Evolutionary conservation across 805 yeast species (phyloP), one percentile per base, ranked within the genome.

Genomic region (Candida nanaspora): DNA sequence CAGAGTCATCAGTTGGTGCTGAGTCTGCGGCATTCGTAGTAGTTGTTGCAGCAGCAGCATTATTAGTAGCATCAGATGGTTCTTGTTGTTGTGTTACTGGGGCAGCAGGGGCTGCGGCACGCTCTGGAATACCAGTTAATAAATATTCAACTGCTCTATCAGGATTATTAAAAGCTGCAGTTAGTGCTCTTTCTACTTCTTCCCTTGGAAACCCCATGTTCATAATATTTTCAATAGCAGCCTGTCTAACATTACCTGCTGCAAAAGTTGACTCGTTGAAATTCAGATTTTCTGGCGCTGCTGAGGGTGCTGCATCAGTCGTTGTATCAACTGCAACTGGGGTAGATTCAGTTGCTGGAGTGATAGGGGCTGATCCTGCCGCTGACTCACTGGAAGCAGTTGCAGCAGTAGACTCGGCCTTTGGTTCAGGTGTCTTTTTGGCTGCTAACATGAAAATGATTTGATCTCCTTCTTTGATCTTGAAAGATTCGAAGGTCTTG

Each of bases 141-240:
- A 93, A 70, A 60, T 91, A 89, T 60, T 93, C 98, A 13, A 93
- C 98, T 0, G 98, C 98, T 54, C 98, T 80, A 59, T 91, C 98
- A 18, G 98, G 98, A 63, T 93, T 89, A 66, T 91, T 91, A 68
- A 80, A 93, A 1, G 98, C 98, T 14, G 96, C 95, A 52, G 94
- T 79, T 59, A 93, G 68, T 0, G 98, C 98, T 35, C 79, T 76
- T 63, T 86, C 94, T 21, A 87, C 96, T 57, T 86, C 86, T 15
- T 78, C 74, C 52, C 95, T 79, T 39, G 83, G 86, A 57, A 88
- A 93, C 8, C 98, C 98, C 97, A 93, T 88, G 50, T 86, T 97
- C 80, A 88, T 76, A 61, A 93, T 88, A 57, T 82, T 82, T 44
- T 70, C 72, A 43, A 91, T 76, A 27, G 94, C 86, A 25, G 80